These are phyloP conservation scores for Elsinoe ampelina DNA, from an alignment of 2,329 filamentous ascomycete species.

Conservation along the genomic window DNA sequence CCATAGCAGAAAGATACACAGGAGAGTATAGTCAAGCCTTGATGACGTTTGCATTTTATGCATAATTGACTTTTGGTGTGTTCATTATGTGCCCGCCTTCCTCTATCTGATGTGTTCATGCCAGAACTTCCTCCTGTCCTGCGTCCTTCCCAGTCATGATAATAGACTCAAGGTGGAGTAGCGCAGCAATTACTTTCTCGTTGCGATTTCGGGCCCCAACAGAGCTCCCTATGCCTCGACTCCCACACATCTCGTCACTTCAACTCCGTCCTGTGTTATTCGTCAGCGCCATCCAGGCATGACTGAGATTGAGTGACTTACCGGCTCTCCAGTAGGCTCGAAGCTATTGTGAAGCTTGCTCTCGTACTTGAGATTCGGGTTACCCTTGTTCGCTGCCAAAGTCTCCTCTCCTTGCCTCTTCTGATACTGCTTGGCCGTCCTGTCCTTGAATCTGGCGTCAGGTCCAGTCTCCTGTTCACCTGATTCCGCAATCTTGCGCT, in stretches of 20 bases:
- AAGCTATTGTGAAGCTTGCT: slow-evolving; percentile 55
- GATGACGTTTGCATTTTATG: too few species aligned
- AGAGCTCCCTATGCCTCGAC: slow-evolving; percentile 18
- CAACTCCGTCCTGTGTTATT: slow-evolving; percentile 50
- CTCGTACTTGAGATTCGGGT: slow-evolving; percentile 57
- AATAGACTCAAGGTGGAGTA: too few species aligned
- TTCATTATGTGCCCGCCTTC: too few species aligned
- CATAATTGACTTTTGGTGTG: too few species aligned
- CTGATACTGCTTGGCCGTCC: slow-evolving; percentile 40
- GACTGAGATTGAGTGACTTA: slow-evolving; percentile 32
- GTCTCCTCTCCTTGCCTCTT: slow-evolving; percentile 39
- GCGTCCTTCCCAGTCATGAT: too few species aligned
- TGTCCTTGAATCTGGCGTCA: slow-evolving; percentile 35
- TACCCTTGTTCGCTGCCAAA: slow-evolving; percentile 40
- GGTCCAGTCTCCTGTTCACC: slow-evolving; percentile 23
- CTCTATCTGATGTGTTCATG: too few species aligned
- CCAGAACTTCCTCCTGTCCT: too few species aligned
- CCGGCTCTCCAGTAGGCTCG: slow-evolving; percentile 57
- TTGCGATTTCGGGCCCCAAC: too few species aligned
- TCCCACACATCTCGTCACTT: slow-evolving; percentile 52
- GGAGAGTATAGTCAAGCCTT: too few species aligned
- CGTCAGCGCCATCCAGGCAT: neutral
- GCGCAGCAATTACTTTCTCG: too few species aligned
- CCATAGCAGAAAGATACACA: too few species aligned
- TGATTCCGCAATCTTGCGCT: slow-evolving; percentile 38